Conservation (phyloP, 108 stramenopile species). For the Asterionellopsis glacialis region DNA sequence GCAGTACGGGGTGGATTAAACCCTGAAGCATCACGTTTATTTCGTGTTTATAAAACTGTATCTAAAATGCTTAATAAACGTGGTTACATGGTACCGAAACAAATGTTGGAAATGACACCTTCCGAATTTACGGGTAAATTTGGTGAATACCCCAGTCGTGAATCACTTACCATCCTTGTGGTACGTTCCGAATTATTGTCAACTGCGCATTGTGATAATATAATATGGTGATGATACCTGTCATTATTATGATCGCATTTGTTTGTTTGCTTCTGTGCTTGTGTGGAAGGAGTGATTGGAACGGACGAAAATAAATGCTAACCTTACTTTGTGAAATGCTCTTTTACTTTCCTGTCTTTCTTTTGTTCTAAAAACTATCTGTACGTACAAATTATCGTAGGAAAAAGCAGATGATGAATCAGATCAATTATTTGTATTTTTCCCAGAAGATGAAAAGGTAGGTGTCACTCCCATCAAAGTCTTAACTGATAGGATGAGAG, state of each 20-base stretch:
- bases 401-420: conserved; percentile 88
- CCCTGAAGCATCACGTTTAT: conserved; percentile 82
- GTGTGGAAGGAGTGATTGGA: background rate
- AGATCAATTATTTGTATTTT: conserved; percentile 91
- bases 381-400: no score
- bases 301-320: no score
- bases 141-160: conserved; percentile 78
- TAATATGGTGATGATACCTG: no score
- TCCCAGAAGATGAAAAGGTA: conserved; percentile 94
- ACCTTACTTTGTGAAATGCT: no score
- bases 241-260: no score
- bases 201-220: no score
- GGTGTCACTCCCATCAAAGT: conserved; percentile 92
- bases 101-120: conserved; percentile 84
- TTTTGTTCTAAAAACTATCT: background rate
- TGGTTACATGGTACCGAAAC: conserved; percentile 86
- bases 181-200: conserved; percentile 20
- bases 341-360: background rate
- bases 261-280: no score
- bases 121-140: conserved; percentile 67
- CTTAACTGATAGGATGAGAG: conserved; percentile 87
- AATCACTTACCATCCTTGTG: conserved; percentile 79
- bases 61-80: conserved; percentile 86
- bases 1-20: no score
- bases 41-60: conserved; percentile 90